Evolutionary conservation across 2,329 filamentous ascomycete genomes (phyloP).

Genomic region (Trichocomaceae sp.): DNA sequence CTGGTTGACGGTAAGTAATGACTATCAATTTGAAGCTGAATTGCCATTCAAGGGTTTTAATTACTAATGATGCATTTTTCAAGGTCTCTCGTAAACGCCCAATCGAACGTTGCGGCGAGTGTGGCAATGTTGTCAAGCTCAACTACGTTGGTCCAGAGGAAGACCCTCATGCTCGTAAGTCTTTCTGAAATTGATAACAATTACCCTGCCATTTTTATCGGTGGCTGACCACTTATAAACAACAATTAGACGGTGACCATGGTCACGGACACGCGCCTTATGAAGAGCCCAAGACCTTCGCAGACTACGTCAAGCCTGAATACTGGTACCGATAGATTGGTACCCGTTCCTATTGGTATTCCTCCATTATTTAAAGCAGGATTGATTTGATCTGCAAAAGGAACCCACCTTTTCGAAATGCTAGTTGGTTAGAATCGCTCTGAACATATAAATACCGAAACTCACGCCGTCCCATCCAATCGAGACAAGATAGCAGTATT

Average conservation of each 20-base stretch:
- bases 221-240: neutral
- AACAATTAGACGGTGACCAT: constrained; percentile 25
- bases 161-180: constrained; percentile 55
- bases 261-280: constrained; percentile 43
- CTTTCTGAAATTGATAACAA: neutral
- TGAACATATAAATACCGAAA: constrained; percentile 5
- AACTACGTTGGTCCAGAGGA: constrained; percentile 84
- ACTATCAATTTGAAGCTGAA: neutral
- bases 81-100: constrained; percentile 84
- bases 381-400: neutral
- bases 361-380: neutral
- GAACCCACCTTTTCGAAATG: neutral
- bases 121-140: constrained; percentile 96
- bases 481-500: neutral
- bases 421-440: neutral
- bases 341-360: neutral
- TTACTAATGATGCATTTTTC: neutral
- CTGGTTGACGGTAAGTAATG: constrained; percentile 73
- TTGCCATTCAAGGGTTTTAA: neutral
- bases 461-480: neutral
- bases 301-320: constrained; percentile 90
- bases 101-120: constrained; percentile 91
- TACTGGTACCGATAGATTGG: constrained; percentile 64
- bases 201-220: neutral
- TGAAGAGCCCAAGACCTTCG: constrained; percentile 91